Base-by-base conservation (phyloP, 805 yeast species). In the Millerozyma acaciae region DNA sequence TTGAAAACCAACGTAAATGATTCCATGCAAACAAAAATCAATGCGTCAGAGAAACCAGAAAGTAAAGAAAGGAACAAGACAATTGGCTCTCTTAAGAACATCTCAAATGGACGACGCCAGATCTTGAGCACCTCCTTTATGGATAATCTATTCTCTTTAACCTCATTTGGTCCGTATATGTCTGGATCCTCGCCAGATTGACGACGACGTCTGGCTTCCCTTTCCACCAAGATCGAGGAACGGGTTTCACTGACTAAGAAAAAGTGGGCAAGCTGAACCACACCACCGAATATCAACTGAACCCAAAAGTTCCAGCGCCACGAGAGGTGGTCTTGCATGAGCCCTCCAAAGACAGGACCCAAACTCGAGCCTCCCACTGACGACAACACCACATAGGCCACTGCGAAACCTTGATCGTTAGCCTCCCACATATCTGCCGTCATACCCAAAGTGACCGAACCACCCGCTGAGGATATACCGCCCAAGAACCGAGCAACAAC, bases 61-160 rank as follows among this genome's bases (percentile, higher is more conserved):
- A 46, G 45, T 15, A 46, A 34, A 14, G 49, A 44, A 28, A 46
- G 47, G 21, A 40, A 44, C 16, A 46, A 33, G 25, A 46, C 50
- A 19, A 28, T 28, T 9, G 69, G 69, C 36, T 63, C 69, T 6
- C 38, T 49, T 16, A 54, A 26, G 30, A 60, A 62, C 67, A 62
- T 62, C 23, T 50, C 57, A 40, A 63, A 63, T 6, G 70, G 70
- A 25, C 70, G 56, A 22, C 41, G 39, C 68, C 70, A 63, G 21
- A 57, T 58, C 8, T 30, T 30, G 12, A 59, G 31, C 6, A 55
- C 43, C 28, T 55, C 57, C 21, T 49, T 47, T 15, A 50, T 9
- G 2, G 52, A 35, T 16, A 60, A 35, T 6, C 39, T 40, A 5
- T 39, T 30, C 10, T 34, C 42, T 22, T 37, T 33, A 32, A 61